A percentile compares a stretch with the other conserved stretches of the same genome.
Conservation (phyloP, 2,329 filamentous ascomycete genomes). For the Coniochaeta pulveracea region DNA sequence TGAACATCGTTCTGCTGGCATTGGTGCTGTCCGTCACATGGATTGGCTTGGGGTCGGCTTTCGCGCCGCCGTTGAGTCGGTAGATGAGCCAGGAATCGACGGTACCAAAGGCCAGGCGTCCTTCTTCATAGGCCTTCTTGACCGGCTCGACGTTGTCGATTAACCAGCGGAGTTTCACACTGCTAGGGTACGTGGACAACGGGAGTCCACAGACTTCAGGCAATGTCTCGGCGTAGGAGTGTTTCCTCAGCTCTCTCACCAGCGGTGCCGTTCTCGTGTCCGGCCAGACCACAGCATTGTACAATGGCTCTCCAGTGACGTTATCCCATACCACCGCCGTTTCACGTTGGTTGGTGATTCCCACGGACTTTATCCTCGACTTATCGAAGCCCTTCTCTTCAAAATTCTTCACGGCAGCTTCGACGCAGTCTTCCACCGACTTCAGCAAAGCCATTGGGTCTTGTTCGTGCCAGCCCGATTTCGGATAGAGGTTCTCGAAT, state of each 20-base stretch:
- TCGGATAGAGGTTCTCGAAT: slow-evolving; percentile 73
- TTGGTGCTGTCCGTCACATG: slow-evolving; percentile 83
- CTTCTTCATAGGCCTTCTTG: slow-evolving; percentile 62
- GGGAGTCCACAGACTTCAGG: slow-evolving; percentile 67
- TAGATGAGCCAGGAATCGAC: slow-evolving; percentile 85
- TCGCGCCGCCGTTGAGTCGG: slow-evolving; percentile 63
- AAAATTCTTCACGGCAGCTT: slow-evolving; percentile 63
- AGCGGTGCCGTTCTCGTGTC: slow-evolving; percentile 67
- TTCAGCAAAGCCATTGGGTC: slow-evolving; percentile 66
- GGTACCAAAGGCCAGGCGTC: slow-evolving; percentile 72
- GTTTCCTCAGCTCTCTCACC: slow-evolving; percentile 64
- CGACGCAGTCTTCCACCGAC: slow-evolving; percentile 70
- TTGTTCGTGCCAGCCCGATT: slow-evolving; percentile 90
- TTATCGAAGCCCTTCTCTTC: slow-evolving; percentile 54
- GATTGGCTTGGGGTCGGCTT: slow-evolving; percentile 43
- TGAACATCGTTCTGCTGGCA: slow-evolving; percentile 87
- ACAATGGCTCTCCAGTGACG: slow-evolving; percentile 65
- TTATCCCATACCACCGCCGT: slow-evolving; percentile 80
- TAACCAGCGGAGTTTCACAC: slow-evolving; percentile 77
- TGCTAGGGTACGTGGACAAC: slow-evolving; percentile 79
- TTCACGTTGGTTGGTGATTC: slow-evolving; percentile 85
- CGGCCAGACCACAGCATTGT: slow-evolving; percentile 84
- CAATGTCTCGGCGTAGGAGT: slow-evolving; percentile 56
- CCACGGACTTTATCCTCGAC: slow-evolving; percentile 63
- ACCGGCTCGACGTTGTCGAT: slow-evolving; percentile 61